Percentiles rank a stretch among this genome's conserved stretches.
phyloP scores from a whole-genome alignment of 768 basidiomycete genomes.

The Tylopilus subfusipes region DNA sequence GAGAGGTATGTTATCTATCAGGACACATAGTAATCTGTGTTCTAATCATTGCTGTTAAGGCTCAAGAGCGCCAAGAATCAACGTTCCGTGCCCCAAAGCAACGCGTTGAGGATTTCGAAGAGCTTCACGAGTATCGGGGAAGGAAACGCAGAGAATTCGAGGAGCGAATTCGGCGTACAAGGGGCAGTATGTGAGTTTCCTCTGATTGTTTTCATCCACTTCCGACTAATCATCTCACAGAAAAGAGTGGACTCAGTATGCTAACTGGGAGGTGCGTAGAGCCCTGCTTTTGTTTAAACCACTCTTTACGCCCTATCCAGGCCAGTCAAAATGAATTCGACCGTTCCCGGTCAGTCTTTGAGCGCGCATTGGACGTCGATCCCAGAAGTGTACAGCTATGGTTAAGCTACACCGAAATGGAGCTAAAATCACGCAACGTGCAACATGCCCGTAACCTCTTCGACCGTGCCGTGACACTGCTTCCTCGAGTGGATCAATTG shows the following conservation, averaged over 20 bases:
- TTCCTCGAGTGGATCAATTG: constrained; percentile 93
- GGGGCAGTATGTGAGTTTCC: constrained; percentile 68
- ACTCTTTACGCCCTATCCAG: constrained; percentile 33
- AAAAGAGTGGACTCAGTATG: constrained; percentile 86
- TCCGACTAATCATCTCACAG: constrained; percentile 34
- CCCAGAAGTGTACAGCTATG: constrained; percentile 86
- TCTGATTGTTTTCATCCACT: not conserved
- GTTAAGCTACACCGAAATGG: constrained; percentile 95
- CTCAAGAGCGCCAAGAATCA: constrained; percentile 95
- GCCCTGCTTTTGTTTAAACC: not conserved
- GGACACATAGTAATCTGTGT: not conserved
- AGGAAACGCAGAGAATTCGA: constrained; percentile 93
- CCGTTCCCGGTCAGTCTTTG: constrained; percentile 91
- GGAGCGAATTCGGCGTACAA: constrained; percentile 75
- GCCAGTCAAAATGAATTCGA: constrained; percentile 96
- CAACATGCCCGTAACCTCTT: constrained; percentile 96
- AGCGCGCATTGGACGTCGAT: constrained; percentile 96
- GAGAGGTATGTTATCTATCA: constrained; percentile 58
- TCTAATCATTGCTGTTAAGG: constrained; percentile 42
- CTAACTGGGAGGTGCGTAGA: constrained; percentile 71
- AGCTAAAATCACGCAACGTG: constrained; percentile 96
- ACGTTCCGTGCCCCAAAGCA: constrained; percentile 91
- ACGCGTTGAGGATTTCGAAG: constrained; percentile 93
- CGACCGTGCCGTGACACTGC: constrained; percentile 93
- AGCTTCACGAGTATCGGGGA: constrained; percentile 85